phyloP scores from a whole-genome alignment of 768 basidiomycete species.

The Pseudohyphozyma bogoriensis region DNA sequence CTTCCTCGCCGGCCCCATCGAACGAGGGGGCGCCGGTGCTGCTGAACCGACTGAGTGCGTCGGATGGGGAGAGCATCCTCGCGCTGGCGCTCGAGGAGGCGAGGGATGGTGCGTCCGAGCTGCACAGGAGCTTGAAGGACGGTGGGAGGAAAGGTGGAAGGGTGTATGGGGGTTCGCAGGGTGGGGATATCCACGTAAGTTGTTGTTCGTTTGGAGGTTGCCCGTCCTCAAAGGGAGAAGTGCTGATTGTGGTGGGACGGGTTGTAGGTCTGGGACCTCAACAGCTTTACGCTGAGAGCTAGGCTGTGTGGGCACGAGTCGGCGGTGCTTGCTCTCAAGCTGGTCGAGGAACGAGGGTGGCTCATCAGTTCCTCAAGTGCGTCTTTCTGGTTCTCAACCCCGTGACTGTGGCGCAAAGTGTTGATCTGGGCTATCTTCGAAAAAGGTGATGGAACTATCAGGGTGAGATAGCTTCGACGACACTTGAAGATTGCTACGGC shows the following conservation, averaged over 20 bases:
- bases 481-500: not conserved
- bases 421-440: not conserved
- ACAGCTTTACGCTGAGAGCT: slow-evolving; percentile 33
- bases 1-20: no score
- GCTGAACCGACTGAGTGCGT: slow-evolving; percentile 8
- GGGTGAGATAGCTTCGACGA: slow-evolving; percentile 27
- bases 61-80: slow-evolving; percentile 11
- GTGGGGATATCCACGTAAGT: slow-evolving; percentile 17
- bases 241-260: no score
- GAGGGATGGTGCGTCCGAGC: not conserved
- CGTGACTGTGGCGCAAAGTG: no score
- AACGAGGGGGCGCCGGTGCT: slow-evolving; percentile 3
- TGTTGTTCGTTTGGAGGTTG: not conserved
- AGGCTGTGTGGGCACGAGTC: slow-evolving; percentile 38
- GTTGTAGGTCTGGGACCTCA: slow-evolving; percentile 39
- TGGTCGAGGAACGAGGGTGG: slow-evolving; percentile 38
- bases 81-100: slow-evolving; percentile 17
- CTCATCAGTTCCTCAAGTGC: slow-evolving; percentile 39
- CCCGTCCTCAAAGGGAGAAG: no score
- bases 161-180: slow-evolving; percentile 21
- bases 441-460: slow-evolving; percentile 39
- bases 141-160: not conserved
- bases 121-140: no score
- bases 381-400: not conserved
- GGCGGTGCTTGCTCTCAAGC: slow-evolving; percentile 37